These are phyloP conservation scores for Myriosclerotinia duriaeana DNA, from an alignment of 2,329 filamentous ascomycete genomes.

Conservation along the genomic window DNA sequence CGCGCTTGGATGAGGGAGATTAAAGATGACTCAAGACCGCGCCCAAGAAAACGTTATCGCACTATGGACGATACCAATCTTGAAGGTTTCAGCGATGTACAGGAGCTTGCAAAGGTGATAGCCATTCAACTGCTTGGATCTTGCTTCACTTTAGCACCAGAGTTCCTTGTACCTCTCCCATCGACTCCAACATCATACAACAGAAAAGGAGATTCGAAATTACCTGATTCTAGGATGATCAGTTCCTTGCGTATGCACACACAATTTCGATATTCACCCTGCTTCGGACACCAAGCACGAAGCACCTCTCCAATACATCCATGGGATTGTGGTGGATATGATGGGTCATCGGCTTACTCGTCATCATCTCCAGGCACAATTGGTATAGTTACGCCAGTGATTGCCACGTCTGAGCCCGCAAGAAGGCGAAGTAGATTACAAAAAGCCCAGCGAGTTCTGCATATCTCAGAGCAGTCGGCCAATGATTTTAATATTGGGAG, in stretches of 20 bases:
- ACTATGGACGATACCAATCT: slow-evolving; percentile 35
- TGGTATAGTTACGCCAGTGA: slow-evolving; percentile 24
- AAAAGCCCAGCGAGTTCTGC: slow-evolving; percentile 23
- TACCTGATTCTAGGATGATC: slow-evolving; percentile 37
- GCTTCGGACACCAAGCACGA: slow-evolving; percentile 39
- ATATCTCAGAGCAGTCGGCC: slow-evolving; percentile 28
- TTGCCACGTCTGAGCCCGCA: slow-evolving; percentile 15
- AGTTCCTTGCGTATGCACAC: slow-evolving; percentile 41
- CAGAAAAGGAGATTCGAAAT: slow-evolving; percentile 13
- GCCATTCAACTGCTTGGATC: slow-evolving; percentile 39
- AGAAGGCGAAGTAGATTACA: slow-evolving; percentile 17
- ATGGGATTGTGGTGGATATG: slow-evolving; percentile 31
- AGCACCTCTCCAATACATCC: slow-evolving; percentile 36
- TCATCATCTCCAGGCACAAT: slow-evolving; percentile 19
- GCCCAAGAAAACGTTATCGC: slow-evolving; percentile 26
- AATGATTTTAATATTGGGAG: slow-evolving; percentile 19
- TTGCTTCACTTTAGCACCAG: slow-evolving; percentile 39
- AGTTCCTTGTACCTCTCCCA: slow-evolving; percentile 25
- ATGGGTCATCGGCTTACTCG: slow-evolving; percentile 26
- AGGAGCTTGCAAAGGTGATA: slow-evolving; percentile 38
- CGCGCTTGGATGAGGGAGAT: slow-evolving; percentile 25
- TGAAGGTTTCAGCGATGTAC: slow-evolving; percentile 26
- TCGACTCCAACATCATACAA: slow-evolving; percentile 18
- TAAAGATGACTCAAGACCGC: slow-evolving; percentile 19
- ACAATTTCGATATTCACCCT: slow-evolving; percentile 39